Conservation (phyloP, 1,139 yeast genomes). For the Meyerozyma athensensis region DNA sequence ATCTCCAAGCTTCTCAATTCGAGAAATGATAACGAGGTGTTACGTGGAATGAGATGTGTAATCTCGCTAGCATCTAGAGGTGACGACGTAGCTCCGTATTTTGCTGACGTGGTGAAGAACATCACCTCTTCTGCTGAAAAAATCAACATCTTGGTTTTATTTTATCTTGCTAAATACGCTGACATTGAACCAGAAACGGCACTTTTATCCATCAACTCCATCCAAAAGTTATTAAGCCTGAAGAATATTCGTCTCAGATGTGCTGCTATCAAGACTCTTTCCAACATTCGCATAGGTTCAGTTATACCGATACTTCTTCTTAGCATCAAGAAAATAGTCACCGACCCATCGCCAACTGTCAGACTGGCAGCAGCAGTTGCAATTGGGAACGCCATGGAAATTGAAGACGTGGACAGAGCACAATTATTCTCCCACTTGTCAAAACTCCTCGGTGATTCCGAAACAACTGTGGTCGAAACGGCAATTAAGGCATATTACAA, state of each 20-base stretch:
- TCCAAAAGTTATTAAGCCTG: constrained; percentile 77
- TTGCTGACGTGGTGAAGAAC: constrained; percentile 88
- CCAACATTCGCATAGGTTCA: constrained; percentile 75
- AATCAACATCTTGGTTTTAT: constrained; percentile 72
- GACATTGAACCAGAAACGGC: constrained; percentile 87
- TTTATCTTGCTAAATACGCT: constrained; percentile 73
- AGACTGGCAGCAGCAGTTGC: constrained; percentile 79
- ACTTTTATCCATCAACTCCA: constrained; percentile 81
- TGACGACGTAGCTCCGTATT: constrained; percentile 56
- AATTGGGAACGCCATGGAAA: constrained; percentile 55
- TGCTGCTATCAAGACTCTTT: constrained; percentile 70
- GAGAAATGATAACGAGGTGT: constrained; percentile 63
- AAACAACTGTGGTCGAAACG: constrained; percentile 62
- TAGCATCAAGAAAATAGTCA: constrained; percentile 62
- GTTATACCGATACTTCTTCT: constrained; percentile 74
- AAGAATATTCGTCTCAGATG: constrained; percentile 65
- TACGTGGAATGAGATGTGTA: constrained; percentile 73
- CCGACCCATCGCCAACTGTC: constrained; percentile 75
- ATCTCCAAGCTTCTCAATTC: constrained; percentile 65
- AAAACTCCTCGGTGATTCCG: constrained; percentile 58
- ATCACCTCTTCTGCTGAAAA: constrained; percentile 68
- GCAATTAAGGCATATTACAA: constrained; percentile 57
- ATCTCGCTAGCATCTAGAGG: constrained; percentile 64
- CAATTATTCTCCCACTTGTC: constrained; percentile 49
- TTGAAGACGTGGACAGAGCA: constrained; percentile 24